phyloP scores from a whole-genome alignment of 1,284 basidiomycete species.

The Marasmius tenuissimus region DNA sequence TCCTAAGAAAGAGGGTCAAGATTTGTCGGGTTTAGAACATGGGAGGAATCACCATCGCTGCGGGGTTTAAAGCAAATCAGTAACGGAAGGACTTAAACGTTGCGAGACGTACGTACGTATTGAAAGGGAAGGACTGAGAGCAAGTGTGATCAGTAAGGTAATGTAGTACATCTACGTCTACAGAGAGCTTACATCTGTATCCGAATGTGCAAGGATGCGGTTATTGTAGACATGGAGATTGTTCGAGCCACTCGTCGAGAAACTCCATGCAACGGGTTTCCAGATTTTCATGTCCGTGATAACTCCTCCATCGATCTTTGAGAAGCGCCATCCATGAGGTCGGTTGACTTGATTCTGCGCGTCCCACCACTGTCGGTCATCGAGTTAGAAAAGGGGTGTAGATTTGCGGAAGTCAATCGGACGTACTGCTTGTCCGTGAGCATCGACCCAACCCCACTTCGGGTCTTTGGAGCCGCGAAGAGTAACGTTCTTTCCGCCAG shows the following conservation, averaged over 20 bases:
- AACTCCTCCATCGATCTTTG: slow-evolving; percentile 50
- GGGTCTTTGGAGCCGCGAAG: slow-evolving; percentile 52
- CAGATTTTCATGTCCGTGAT: slow-evolving; percentile 60
- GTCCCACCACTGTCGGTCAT: slow-evolving; percentile 55
- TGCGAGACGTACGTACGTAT: slow-evolving; percentile 42
- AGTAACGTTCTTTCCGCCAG: slow-evolving; percentile 57
- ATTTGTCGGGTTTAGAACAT: background rate
- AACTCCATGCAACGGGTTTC: slow-evolving; percentile 64
- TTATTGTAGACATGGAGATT: slow-evolving; percentile 57
- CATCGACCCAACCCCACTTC: slow-evolving; percentile 62
- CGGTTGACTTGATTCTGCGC: slow-evolving; percentile 51
- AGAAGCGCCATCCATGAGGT: slow-evolving; percentile 55
- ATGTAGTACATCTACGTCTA: slow-evolving; percentile 1
- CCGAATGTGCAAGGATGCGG: slow-evolving; percentile 50
- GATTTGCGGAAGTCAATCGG: background rate
- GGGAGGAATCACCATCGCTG: slow-evolving; percentile 34
- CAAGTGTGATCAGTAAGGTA: background rate
- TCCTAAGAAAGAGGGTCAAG: slow-evolving; percentile 29
- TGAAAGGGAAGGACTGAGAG: slow-evolving; percentile 58
- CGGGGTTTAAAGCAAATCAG: background rate
- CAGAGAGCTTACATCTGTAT: slow-evolving; percentile 29
- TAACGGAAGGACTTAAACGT: background rate
- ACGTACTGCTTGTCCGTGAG: slow-evolving; percentile 54
- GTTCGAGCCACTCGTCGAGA: slow-evolving; percentile 47
- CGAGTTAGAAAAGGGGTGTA: background rate